Percentiles rank a stretch among this genome's conserved stretches.
Evolutionary conservation across 1,284 basidiomycete genomes (phyloP).

Genomic region (Stygiomarasmius scandens): DNA sequence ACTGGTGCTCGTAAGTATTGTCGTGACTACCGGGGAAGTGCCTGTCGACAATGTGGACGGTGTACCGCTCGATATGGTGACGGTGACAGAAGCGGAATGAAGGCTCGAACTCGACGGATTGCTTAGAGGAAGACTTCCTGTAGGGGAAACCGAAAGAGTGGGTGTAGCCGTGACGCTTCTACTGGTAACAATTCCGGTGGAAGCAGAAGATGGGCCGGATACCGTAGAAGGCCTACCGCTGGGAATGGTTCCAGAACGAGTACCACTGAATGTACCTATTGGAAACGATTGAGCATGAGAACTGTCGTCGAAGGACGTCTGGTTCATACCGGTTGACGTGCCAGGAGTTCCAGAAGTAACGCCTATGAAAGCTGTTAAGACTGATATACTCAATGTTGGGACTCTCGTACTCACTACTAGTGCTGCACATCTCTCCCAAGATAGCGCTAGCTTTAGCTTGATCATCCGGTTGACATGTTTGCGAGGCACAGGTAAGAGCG

Average conservation of each 20-base stretch:
- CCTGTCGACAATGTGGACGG: too few relatives aligned
- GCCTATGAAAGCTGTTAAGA: background rate
- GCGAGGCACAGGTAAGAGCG: background rate
- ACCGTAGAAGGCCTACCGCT: background rate
- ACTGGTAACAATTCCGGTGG: too few relatives aligned
- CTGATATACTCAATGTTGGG: too few relatives aligned
- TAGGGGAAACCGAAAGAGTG: background rate
- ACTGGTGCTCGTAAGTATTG: too few relatives aligned
- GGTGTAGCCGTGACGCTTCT: background rate
- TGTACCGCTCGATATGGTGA: too few relatives aligned
- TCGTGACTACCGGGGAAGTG: too few relatives aligned
- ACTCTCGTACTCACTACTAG: background rate
- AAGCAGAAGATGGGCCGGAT: background rate
- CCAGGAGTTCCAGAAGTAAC: background rate
- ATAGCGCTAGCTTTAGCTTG: background rate
- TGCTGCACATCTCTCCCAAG: background rate
- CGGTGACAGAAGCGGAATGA: too few relatives aligned
- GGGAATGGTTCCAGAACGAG: background rate
- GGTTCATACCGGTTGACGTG: background rate
- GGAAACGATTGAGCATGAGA: background rate
- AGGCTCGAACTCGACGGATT: too few relatives aligned
- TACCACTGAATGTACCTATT: background rate
- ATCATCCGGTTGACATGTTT: background rate
- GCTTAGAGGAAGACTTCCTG: too few relatives aligned
- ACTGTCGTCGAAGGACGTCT: background rate